phyloP scores from a whole-genome alignment of 495 filamentous ascomycete species.

The Penicillium silybi region DNA sequence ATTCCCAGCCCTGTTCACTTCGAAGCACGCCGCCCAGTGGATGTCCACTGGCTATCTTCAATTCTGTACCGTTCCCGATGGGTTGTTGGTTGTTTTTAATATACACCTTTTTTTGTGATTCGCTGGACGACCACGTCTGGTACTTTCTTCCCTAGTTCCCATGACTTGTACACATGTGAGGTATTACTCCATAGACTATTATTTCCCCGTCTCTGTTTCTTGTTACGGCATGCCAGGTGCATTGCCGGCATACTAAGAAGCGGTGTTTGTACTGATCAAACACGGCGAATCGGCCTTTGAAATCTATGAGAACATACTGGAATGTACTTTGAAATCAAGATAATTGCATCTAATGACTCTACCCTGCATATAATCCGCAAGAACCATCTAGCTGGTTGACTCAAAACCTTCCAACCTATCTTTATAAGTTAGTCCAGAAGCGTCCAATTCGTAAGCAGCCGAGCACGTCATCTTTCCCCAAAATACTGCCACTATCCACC shows the following conservation, averaged over 20 bases:
- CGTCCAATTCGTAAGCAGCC: slow-evolving; percentile 21
- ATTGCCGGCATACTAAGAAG: not conserved
- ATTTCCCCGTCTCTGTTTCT: not conserved
- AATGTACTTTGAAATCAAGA: not conserved
- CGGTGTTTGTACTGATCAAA: not conserved
- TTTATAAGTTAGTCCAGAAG: slow-evolving; percentile 4
- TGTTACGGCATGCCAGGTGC: too few species aligned
- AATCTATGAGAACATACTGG: not conserved
- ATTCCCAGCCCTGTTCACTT: slow-evolving; percentile 5
- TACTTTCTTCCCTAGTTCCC: not conserved
- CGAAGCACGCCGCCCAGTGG: slow-evolving; percentile 18
- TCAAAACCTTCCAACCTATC: not conserved
- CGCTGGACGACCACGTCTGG: not conserved
- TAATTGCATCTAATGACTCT: not conserved
- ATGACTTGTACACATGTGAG: not conserved
- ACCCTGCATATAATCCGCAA: not conserved
- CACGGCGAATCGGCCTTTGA: not conserved
- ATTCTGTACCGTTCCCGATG: not conserved
- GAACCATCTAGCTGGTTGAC: not conserved
- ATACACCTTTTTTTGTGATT: not conserved
- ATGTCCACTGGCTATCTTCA: not conserved
- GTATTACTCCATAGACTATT: not conserved
- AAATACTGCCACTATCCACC: slow-evolving; percentile 8
- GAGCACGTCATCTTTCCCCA: slow-evolving; percentile 21
- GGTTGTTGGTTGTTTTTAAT: slow-evolving; percentile 1